Conservation (phyloP, 164 flowering plant genomes). For the Tetracentron sinense region DNA sequence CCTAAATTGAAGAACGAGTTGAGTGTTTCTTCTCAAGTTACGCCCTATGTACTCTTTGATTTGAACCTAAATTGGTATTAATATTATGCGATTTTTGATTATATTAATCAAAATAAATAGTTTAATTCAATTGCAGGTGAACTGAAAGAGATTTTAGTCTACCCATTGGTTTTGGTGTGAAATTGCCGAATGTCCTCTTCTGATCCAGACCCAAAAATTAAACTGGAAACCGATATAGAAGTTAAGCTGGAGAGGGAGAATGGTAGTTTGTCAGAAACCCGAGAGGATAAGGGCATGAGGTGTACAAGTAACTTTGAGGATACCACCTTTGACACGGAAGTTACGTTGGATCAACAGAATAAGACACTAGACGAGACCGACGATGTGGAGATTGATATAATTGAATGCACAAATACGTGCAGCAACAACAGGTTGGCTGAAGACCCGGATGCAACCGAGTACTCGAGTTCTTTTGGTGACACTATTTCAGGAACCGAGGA, state of each 20-base stretch:
- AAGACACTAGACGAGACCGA: constrained; percentile 19
- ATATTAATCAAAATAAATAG: too few species aligned
- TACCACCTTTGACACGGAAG: constrained; percentile 24
- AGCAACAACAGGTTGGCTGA: constrained; percentile 29
- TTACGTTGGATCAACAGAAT: constrained; percentile 23
- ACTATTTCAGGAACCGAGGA: constrained; percentile 55
- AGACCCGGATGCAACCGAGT: constrained; percentile 86
- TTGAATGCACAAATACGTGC: constrained; percentile 26
- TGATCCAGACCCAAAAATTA: constrained; percentile 13
- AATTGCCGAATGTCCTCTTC: too few species aligned
- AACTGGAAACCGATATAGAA: constrained; percentile 14
- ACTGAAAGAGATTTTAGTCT: too few species aligned
- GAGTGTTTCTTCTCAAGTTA: too few species aligned
- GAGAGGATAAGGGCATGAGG: constrained; percentile 22
- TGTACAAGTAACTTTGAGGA: constrained; percentile 36
- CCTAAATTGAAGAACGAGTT: too few species aligned
- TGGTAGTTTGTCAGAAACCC: constrained; percentile 9
- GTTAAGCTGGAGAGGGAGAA: constrained; percentile 10
- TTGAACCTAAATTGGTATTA: too few species aligned
- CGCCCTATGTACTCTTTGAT: too few species aligned
- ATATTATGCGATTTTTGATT: too few species aligned
- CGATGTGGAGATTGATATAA: constrained; percentile 43
- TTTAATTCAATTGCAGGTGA: too few species aligned
- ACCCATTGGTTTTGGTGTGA: too few species aligned
- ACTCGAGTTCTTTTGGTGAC: constrained; percentile 81